Evolutionary conservation across 2,329 filamentous ascomycete genomes (phyloP).

Genomic region (Exophiala sideris): DNA sequence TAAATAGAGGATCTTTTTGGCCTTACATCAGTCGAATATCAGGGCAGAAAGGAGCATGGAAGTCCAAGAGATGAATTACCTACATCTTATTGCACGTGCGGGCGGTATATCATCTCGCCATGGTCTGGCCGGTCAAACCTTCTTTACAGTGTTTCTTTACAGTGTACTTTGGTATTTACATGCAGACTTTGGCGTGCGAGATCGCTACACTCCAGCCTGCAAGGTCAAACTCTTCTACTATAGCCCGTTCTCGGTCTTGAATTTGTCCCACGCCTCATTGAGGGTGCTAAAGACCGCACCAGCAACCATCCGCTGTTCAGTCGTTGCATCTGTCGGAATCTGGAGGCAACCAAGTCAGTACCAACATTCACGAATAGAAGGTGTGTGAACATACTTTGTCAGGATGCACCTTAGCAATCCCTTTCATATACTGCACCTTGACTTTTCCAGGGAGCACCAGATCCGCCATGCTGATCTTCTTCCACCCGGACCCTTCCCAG

Average conservation of each 20-base stretch:
- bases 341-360: constrained; percentile 30
- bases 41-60: neutral
- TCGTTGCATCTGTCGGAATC: constrained; percentile 63
- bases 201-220: neutral
- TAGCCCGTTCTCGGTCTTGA: constrained; percentile 60
- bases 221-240: constrained; percentile 29
- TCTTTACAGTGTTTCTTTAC: too few relatives aligned
- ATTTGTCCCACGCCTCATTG: constrained; percentile 68
- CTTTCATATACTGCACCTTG: constrained; percentile 98
- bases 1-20: neutral
- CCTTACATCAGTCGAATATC: too few relatives aligned
- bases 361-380: constrained; percentile 2
- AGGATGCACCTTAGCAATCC: constrained; percentile 95
- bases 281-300: constrained; percentile 62
- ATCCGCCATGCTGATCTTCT: constrained; percentile 92
- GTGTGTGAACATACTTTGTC: constrained; percentile 71
- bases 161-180: too few relatives aligned
- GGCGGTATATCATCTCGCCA: too few relatives aligned
- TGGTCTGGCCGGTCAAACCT: too few relatives aligned
- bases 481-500: constrained; percentile 92
- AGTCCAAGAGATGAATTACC: too few relatives aligned
- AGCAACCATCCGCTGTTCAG: constrained; percentile 65
- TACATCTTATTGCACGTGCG: too few relatives aligned
- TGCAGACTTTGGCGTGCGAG: neutral
- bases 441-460: constrained; percentile 90